phyloP scores from a whole-genome alignment of 78 protist genomes.

The Trichosphaerium sp. region DNA sequence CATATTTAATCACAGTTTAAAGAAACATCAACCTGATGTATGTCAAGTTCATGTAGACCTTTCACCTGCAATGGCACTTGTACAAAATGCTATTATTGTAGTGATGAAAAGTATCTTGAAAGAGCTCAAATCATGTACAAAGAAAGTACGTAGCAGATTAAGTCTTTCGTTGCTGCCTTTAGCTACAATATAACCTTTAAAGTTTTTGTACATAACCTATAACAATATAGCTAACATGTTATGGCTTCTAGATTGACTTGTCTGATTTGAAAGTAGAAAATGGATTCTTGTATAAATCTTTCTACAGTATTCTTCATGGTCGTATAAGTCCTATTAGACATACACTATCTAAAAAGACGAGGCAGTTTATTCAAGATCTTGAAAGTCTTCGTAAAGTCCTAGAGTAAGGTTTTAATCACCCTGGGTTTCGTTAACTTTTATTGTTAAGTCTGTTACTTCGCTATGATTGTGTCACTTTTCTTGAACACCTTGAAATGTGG shows the following conservation, averaged over 20 bases:
- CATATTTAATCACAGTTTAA: too few relatives aligned
- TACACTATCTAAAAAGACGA: conserved; percentile 2
- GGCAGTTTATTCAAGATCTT: conserved; percentile 22
- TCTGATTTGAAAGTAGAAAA: conserved; percentile 23
- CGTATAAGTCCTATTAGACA: conserved; percentile 36
- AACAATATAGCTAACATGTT: too few relatives aligned
- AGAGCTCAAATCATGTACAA: conserved; percentile 2
- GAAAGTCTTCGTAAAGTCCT: conserved; percentile 26
- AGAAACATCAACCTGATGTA: neutral
- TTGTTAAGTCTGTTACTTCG: too few relatives aligned
- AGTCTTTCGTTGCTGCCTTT: too few relatives aligned
- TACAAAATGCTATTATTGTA: conserved; percentile 25
- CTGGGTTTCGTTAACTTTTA: too few relatives aligned
- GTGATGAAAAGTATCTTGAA: conserved; percentile 1
- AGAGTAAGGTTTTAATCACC: too few relatives aligned
- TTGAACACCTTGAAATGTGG: conserved; percentile 10
- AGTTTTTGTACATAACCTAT: too few relatives aligned
- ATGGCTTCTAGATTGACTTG: conserved; percentile 18
- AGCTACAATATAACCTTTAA: too few relatives aligned
- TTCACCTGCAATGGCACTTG: neutral
- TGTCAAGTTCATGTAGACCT: conserved; percentile 5
- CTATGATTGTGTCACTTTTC: conserved; percentile 32
- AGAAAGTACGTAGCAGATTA: too few relatives aligned
- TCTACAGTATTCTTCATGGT: conserved; percentile 10
- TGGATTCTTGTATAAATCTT: conserved; percentile 5